A percentile compares a stretch with the other conserved stretches of the same genome.
These are phyloP conservation scores for Ceratocystis huliohia DNA, from an alignment of 2,329 filamentous ascomycete genomes.

Conservation along the genomic window DNA sequence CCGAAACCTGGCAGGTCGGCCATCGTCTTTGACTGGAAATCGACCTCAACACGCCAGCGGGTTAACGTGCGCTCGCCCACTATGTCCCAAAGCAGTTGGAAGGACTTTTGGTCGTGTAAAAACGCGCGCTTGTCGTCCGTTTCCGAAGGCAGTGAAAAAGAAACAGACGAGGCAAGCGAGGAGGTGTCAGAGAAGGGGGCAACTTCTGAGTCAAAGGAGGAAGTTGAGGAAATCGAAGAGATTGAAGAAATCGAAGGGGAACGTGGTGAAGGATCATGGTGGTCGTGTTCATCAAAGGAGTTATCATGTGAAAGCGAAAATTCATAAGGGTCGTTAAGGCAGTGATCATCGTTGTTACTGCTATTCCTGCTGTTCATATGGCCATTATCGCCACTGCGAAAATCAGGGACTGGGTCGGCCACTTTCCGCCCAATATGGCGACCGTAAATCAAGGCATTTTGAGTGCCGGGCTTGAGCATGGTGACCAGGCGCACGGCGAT, in stretches of 20 bases:
- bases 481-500: conserved; percentile 34
- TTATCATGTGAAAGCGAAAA: not conserved
- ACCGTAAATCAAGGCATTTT: conserved; percentile 38
- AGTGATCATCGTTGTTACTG: not conserved
- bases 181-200: conserved; percentile 19
- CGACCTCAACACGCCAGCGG: conserved; percentile 36
- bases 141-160: conserved; percentile 17
- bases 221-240: conserved; percentile 1
- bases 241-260: conserved; percentile 13
- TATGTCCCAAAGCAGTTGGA: conserved; percentile 42
- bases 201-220: conserved; percentile 15
- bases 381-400: too few relatives aligned
- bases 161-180: conserved; percentile 18
- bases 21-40: conserved; percentile 25
- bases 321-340: not conserved
- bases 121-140: conserved; percentile 26
- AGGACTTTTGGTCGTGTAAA: conserved; percentile 38
- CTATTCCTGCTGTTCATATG: too few relatives aligned
- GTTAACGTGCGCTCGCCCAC: conserved; percentile 38
- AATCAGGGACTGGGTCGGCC: not conserved
- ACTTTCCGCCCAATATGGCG: conserved; percentile 35
- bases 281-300: not conserved
- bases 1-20: conserved; percentile 22
- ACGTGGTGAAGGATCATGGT: not conserved
- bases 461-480: conserved; percentile 35